Evolutionary conservation across 176 grass and related monocot species (phyloP), one percentile per base, ranked within the genome.

Genomic region (Chrysopogon serrulatus): DNA sequence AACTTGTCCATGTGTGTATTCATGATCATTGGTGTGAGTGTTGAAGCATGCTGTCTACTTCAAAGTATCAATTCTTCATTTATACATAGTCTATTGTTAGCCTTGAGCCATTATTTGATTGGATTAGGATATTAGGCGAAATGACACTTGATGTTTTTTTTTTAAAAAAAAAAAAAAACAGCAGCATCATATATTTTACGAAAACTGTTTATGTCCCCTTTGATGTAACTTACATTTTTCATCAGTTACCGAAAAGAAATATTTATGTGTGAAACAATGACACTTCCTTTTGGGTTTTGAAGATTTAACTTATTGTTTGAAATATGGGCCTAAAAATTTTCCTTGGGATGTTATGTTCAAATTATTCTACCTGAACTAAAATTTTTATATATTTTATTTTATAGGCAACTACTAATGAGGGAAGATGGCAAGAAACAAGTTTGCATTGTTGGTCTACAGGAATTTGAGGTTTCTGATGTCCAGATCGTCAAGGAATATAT

Each of bases 61-160:
- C 14, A 5, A 37, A 35, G 9, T 76, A n/a, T 76, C 16, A 37
- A 47, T 73, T 74, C 26, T 42, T 62, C 19, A 83, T 44, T 11
- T 10, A 42, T 32, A 15, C 10, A 27, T 61, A 2, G 26, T 31
- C 18, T 70, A 57, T 45, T 24, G 10, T 78, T 21, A 15, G 5
- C 67, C 41, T 69, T 39, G 45, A 68, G 7, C 18, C 19, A 63
- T 12, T 21, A 2, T 71, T 77, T 77, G 15, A 41, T 65, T 78
- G 51, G 34, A 62, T 34, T 35, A 27, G 45, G 43, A 79, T 78
- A 76, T 74, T 79, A 35, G 31, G 18, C 71, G 53, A 49, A 73
- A 49, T 82, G 40, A 77, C 28, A 3, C 31, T 31, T 87, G 49
- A 62, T 68, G 30, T 8, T 74, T 61, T 85, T 83, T 19, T 6